Conservation (phyloP, 1,139 yeast species). For the Petasospora rhodanensis region DNA sequence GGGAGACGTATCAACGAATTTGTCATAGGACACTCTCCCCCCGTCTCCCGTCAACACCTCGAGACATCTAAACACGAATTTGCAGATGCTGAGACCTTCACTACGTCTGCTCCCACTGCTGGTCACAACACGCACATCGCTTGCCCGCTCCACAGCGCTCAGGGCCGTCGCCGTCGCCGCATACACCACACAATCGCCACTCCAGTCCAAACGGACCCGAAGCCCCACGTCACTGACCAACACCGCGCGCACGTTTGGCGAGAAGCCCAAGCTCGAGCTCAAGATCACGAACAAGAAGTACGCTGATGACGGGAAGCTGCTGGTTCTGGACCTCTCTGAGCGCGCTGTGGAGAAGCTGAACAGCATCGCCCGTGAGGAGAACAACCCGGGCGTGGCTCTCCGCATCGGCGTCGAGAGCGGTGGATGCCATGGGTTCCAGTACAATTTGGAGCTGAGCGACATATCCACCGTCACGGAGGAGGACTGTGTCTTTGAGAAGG, state of each 20-base stretch:
- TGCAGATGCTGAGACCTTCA: not conserved
- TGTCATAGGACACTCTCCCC: too few relatives aligned
- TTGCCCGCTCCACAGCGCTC: not conserved
- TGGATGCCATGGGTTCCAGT: conserved; percentile 98
- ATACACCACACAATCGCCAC: conserved; percentile 6
- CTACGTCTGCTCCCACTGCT: not conserved
- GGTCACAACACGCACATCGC: not conserved
- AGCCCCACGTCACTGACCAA: conserved; percentile 13
- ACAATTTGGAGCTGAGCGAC: conserved; percentile 53
- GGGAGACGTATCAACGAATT: too few relatives aligned
- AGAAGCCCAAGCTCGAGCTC: conserved; percentile 7
- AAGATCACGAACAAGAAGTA: conserved; percentile 23
- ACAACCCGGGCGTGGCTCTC: conserved; percentile 58
- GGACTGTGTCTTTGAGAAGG: conserved; percentile 57
- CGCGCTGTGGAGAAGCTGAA: conserved; percentile 53
- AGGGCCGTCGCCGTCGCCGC: too few relatives aligned
- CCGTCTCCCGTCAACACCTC: too few relatives aligned
- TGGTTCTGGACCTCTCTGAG: conserved; percentile 37
- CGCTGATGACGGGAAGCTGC: conserved; percentile 23
- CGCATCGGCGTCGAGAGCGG: conserved; percentile 90
- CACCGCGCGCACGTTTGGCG: conserved; percentile 11
- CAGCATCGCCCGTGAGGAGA: conserved; percentile 51
- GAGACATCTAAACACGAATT: too few relatives aligned
- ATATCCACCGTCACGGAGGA: conserved; percentile 35
- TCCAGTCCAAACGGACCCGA: conserved; percentile 4